These are phyloP conservation scores for Tagetes erecta DNA, from an alignment of 129 eudicot species.

Conservation along the genomic window DNA sequence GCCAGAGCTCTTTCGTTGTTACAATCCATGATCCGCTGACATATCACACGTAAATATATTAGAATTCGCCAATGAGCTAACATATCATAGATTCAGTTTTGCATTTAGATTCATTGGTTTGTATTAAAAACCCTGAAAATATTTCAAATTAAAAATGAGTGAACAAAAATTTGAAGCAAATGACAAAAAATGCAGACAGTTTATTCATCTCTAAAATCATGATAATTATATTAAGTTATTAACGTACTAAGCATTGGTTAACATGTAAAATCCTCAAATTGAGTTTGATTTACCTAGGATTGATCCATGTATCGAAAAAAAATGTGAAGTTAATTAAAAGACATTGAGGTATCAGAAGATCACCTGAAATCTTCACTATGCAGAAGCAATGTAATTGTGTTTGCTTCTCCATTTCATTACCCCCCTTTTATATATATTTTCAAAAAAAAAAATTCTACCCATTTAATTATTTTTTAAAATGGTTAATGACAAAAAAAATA, in stretches of 20 bases:
- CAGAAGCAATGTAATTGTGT: constrained; percentile 9
- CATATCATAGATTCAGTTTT: no score
- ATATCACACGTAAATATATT: background rate
- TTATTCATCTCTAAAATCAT: no score
- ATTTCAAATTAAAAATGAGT: background rate
- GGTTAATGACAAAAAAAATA: background rate
- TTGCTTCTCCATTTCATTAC: constrained; percentile 8
- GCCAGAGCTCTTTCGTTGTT: background rate
- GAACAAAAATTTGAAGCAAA: constrained; percentile 1
- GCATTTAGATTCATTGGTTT: no score
- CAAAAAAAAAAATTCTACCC: background rate
- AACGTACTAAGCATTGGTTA: no score
- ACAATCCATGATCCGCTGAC: constrained; percentile 15
- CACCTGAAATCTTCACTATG: constrained; percentile 30
- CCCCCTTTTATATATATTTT: constrained; percentile 2
- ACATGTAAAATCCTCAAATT: no score
- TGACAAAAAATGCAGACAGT: background rate
- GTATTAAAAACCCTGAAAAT: no score
- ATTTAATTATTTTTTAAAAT: no score
- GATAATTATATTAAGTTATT: no score
- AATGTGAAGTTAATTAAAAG: no score
- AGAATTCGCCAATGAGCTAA: constrained; percentile 5
- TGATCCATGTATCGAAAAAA: no score
- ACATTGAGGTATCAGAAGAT: constrained; percentile 2
- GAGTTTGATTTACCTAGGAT: no score